phyloP scores from a whole-genome alignment of 2,329 filamentous ascomycete species.

The Colletotrichum tanaceti region DNA sequence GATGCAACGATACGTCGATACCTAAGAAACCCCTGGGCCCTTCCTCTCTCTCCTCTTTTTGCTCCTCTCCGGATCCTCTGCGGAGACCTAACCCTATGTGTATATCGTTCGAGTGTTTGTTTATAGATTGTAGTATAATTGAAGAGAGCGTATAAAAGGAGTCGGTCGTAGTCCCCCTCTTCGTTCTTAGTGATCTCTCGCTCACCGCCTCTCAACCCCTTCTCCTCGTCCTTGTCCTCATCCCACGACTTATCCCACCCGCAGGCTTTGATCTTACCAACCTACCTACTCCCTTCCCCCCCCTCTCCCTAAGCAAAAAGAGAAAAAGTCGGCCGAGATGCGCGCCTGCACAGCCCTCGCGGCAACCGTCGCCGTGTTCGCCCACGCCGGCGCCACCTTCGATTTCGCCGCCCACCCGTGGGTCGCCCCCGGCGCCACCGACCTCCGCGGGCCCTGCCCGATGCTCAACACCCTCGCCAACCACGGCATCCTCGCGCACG shows the following conservation, averaged over 20 bases:
- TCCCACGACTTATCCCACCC: too few relatives aligned
- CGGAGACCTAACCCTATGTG: neutral
- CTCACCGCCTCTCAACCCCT: neutral
- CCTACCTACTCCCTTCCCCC: too few relatives aligned
- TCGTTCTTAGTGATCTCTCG: neutral
- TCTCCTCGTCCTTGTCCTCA: too few relatives aligned
- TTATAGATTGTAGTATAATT: neutral
- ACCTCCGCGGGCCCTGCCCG: constrained; percentile 56
- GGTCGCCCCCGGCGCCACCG: constrained; percentile 21
- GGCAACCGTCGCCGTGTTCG: constrained; percentile 18
- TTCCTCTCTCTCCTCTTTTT: constrained; percentile 8
- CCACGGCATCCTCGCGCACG: constrained; percentile 43
- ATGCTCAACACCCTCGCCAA: constrained; percentile 45
- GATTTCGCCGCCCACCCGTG: constrained; percentile 21
- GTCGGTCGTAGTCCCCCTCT: neutral
- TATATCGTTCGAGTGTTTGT: neutral
- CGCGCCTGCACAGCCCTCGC: constrained; percentile 33
- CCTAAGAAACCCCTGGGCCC: too few relatives aligned
- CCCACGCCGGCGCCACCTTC: constrained; percentile 8
- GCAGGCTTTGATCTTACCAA: too few relatives aligned
- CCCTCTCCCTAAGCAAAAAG: neutral
- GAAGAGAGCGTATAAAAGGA: neutral
- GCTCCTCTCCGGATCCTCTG: too few relatives aligned
- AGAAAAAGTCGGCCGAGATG: constrained; percentile 2
- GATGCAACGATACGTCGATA: too few relatives aligned